A percentile compares a stretch with the other conserved stretches of the same genome.
Conservation (phyloP, 2,329 filamentous ascomycete genomes). For the Aspergillus awamori region DNA sequence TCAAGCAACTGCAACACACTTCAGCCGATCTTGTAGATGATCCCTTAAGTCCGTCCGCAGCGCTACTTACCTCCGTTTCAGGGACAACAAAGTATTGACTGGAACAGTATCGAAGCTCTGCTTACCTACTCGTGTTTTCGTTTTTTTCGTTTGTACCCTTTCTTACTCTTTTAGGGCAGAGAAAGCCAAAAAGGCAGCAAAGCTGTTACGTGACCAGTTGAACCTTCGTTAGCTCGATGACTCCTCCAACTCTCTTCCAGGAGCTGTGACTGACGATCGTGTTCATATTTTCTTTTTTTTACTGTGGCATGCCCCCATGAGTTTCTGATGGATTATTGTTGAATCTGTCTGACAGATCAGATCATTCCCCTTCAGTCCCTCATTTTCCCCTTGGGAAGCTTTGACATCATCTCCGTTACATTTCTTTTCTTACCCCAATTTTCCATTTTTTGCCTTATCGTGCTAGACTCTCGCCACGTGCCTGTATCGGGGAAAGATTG, state of each 20-base stretch:
- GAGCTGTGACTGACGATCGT: not conserved
- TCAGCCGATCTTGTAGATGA: not conserved
- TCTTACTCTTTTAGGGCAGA: not conserved
- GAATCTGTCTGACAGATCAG: not conserved
- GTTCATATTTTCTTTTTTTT: not conserved
- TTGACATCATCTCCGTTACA: constrained; percentile 10
- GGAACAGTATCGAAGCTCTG: too few relatives aligned
- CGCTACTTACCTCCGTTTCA: not conserved
- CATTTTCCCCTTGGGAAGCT: not conserved
- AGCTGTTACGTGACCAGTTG: not conserved
- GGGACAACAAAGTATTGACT: too few relatives aligned
- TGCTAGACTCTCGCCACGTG: constrained; percentile 17
- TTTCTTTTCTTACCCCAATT: constrained; percentile 3
- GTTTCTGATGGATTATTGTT: not conserved
- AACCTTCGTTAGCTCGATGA: constrained; percentile 4
- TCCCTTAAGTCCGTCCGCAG: not conserved
- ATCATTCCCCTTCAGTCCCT: not conserved
- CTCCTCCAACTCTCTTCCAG: not conserved
- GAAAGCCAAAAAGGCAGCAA: not conserved
- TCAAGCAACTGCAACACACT: too few relatives aligned
- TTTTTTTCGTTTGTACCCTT: not conserved
- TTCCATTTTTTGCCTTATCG: not conserved
- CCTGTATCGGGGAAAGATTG: constrained; percentile 9
- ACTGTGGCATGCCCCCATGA: not conserved
- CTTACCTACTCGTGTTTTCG: not conserved